Percentiles rank a stretch among this genome's conserved stretches.
Evolutionary conservation across 225 moss, liverwort and hornwort species (phyloP).

Genomic region (Antitrichia curtipendula): DNA sequence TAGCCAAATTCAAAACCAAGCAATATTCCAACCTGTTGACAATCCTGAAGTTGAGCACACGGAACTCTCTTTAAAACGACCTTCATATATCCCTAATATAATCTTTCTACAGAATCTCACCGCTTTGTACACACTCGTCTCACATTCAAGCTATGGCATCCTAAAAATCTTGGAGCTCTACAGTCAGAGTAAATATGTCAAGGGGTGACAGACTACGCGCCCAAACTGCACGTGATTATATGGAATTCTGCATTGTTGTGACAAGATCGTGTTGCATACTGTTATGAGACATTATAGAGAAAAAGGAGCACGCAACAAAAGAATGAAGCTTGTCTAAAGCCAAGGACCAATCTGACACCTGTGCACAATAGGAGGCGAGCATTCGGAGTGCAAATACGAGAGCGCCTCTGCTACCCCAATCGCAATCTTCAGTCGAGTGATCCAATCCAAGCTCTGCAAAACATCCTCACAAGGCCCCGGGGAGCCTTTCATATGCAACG

Average conservation of each 20-base stretch:
- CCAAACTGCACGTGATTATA: not conserved
- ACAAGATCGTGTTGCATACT: not conserved
- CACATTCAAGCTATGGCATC: not conserved
- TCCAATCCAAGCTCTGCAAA: conserved; percentile 84
- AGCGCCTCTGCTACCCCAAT: conserved; percentile 89
- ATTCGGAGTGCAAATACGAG: conserved; percentile 74
- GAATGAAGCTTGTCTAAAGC: not conserved
- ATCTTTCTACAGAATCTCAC: not conserved
- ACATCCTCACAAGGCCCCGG: conserved; percentile 77
- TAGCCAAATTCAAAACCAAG: not conserved
- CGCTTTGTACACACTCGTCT: not conserved
- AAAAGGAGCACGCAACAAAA: not conserved
- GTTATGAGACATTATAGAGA: not conserved
- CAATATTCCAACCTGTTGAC: not conserved
- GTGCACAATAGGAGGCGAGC: conserved; percentile 74
- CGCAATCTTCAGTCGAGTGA: conserved; percentile 82
- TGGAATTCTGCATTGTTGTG: not conserved
- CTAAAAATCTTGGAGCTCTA: not conserved
- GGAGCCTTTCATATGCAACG: conserved; percentile 74
- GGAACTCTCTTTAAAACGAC: not conserved
- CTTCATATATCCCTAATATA: too few relatives aligned
- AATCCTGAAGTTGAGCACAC: not conserved
- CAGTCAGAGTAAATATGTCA: not conserved
- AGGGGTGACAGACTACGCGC: not conserved
- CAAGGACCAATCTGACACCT: conserved; percentile 11